Percentiles rank a stretch among this genome's conserved stretches.
Conservation (phyloP, 805 yeast species). For the Lachancea cidri region DNA sequence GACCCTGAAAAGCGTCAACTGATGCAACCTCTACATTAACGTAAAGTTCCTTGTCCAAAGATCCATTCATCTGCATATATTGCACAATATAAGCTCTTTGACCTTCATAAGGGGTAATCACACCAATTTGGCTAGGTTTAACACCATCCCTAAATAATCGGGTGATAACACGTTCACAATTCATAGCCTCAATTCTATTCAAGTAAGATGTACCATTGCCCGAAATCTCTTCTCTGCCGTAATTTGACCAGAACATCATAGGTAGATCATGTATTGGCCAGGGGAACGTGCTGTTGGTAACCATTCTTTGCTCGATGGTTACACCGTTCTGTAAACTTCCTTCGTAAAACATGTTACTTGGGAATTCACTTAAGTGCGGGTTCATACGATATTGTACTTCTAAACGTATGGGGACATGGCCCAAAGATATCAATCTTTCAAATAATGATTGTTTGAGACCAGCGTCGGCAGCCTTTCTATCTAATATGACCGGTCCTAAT, state of each 20-base stretch:
- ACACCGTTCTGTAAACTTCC: slow-evolving; percentile 92
- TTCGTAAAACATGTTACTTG: slow-evolving; percentile 88
- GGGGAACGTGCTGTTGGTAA: slow-evolving; percentile 61
- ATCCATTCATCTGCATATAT: slow-evolving; percentile 69
- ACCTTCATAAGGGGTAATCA: slow-evolving; percentile 92
- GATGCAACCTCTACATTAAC: slow-evolving; percentile 80
- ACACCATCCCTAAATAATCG: slow-evolving; percentile 72
- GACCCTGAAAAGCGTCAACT: slow-evolving; percentile 98
- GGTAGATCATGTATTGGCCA: slow-evolving; percentile 85
- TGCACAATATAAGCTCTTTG: slow-evolving; percentile 79
- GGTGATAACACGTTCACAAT: slow-evolving; percentile 74
- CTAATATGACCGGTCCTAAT: slow-evolving; percentile 85
- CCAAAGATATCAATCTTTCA: slow-evolving; percentile 76
- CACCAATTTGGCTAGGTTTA: slow-evolving; percentile 77
- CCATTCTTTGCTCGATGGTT: slow-evolving; percentile 62
- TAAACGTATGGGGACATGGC: slow-evolving; percentile 77
- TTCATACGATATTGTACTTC: slow-evolving; percentile 96
- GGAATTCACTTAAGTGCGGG: slow-evolving; percentile 79
- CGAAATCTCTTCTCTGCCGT: slow-evolving; percentile 85
- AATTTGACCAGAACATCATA: slow-evolving; percentile 94
- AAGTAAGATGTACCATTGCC: slow-evolving; percentile 75
- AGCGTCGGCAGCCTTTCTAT: slow-evolving; percentile 75
- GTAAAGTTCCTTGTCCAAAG: slow-evolving; percentile 60
- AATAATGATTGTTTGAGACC: slow-evolving; percentile 84
- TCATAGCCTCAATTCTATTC: slow-evolving; percentile 86